Evolutionary conservation across 495 filamentous ascomycete genomes (phyloP).

Genomic region (Stereocaulon alpinum): DNA sequence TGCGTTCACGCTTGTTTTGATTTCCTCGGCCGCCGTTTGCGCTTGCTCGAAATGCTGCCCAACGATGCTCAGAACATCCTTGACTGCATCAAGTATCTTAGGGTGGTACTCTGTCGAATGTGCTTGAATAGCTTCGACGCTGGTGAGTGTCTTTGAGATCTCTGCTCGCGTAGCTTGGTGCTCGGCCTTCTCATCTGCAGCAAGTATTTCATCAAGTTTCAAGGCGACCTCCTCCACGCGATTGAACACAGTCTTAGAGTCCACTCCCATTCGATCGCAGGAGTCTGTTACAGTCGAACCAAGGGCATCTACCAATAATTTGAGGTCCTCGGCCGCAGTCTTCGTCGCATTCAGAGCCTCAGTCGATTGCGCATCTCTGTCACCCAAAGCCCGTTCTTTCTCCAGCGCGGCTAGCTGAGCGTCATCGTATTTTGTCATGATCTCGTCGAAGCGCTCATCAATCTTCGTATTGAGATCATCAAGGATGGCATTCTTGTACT

Average conservation of each 20-base stretch:
- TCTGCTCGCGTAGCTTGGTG: conserved; percentile 70
- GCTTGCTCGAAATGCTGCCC: conserved; percentile 69
- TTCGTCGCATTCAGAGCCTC: conserved; percentile 62
- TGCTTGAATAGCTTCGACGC: conserved; percentile 64
- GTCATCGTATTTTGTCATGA: conserved; percentile 76
- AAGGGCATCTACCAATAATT: conserved; percentile 70
- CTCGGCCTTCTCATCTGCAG: conserved; percentile 59
- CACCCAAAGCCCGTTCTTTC: conserved; percentile 56
- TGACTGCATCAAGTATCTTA: conserved; percentile 68
- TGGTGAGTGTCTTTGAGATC: conserved; percentile 55
- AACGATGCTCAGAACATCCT: conserved; percentile 71
- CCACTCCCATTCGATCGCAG: conserved; percentile 70
- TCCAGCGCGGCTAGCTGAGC: conserved; percentile 59
- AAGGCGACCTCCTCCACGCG: conserved; percentile 64
- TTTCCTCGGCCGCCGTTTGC: conserved; percentile 40
- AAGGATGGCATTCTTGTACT: conserved; percentile 45
- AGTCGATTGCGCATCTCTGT: conserved; percentile 54
- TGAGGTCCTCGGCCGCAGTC: conserved; percentile 73
- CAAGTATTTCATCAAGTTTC: conserved; percentile 63
- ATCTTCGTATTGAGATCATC: conserved; percentile 54
- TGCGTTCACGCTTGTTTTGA: conserved; percentile 42
- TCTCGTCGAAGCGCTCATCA: conserved; percentile 65
- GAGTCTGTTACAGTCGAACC: conserved; percentile 72
- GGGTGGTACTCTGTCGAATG: conserved; percentile 73
- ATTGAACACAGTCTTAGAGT: conserved; percentile 72